Evolutionary conservation across 2,329 filamentous ascomycete genomes (phyloP).

Genomic region (Penicillium sp.): DNA sequence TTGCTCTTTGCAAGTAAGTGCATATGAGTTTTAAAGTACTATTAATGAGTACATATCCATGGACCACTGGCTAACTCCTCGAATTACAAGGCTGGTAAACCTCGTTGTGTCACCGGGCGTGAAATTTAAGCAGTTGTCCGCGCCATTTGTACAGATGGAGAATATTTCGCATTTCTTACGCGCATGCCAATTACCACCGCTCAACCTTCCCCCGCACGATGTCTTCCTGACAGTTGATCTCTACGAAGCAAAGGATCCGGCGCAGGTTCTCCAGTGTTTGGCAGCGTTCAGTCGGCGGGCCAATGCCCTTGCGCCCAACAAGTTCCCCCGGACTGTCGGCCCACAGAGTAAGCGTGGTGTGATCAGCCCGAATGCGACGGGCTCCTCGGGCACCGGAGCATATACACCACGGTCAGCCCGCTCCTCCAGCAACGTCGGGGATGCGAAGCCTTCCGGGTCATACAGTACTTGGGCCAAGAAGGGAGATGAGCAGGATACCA

Average conservation of each 20-base stretch:
- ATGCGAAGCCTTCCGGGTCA: constrained; percentile 55
- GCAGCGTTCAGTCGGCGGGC: constrained; percentile 88
- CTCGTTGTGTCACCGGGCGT: constrained; percentile 73
- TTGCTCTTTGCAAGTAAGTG: constrained; percentile 83
- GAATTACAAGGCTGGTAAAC: constrained; percentile 69
- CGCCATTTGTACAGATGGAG: constrained; percentile 99
- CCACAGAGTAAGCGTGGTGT: constrained; percentile 61
- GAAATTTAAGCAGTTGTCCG: constrained; percentile 85
- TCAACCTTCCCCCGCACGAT: constrained; percentile 89
- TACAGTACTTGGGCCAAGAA: constrained; percentile 90
- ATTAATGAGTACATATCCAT: background rate
- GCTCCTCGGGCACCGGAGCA: constrained; percentile 52
- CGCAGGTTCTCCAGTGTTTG: constrained; percentile 91
- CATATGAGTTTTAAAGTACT: background rate
- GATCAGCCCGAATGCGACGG: constrained; percentile 67
- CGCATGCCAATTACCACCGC: constrained; percentile 78
- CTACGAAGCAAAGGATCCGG: constrained; percentile 91
- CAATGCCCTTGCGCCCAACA: constrained; percentile 68
- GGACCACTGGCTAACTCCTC: constrained; percentile 26
- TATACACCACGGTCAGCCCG: constrained; percentile 38
- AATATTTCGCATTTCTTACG: constrained; percentile 95
- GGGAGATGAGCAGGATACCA: constrained; percentile 74
- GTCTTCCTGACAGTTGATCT: constrained; percentile 96
- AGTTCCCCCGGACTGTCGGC: constrained; percentile 75
- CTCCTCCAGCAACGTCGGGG: constrained; percentile 57